Conservation (phyloP, 176 grass and related monocot species). For the Luzula sylvatica region DNA sequence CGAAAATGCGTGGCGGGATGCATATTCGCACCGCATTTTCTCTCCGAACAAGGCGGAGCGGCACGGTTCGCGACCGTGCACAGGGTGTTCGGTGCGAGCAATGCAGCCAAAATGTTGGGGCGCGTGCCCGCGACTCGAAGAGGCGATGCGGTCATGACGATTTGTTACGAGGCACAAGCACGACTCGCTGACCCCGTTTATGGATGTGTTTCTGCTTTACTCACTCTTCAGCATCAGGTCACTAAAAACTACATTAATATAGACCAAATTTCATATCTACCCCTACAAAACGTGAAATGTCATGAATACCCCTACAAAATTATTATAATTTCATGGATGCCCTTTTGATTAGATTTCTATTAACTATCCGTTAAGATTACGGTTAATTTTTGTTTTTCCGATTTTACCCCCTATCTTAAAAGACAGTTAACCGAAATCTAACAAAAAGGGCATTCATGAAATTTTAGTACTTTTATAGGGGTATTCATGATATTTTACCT, state of each 20-base stretch:
- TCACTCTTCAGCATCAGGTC: constrained; percentile 65
- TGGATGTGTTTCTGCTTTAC: constrained; percentile 66
- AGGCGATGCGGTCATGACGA: constrained; percentile 40
- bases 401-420: too few species aligned
- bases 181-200: constrained; percentile 71
- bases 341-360: too few species aligned
- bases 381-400: too few species aligned
- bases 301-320: too few species aligned
- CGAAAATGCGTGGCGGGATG: constrained; percentile 57
- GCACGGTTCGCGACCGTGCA: constrained; percentile 63
- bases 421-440: too few species aligned
- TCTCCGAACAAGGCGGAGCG: constrained; percentile 22
- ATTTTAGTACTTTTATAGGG: not conserved
- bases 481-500: too few species aligned
- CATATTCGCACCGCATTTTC: constrained; percentile 68
- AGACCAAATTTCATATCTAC: too few species aligned
- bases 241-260: too few species aligned
- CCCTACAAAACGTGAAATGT: too few species aligned
- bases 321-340: too few species aligned
- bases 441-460: not conserved
- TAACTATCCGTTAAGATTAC: too few species aligned
- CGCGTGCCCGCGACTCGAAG: constrained; percentile 39
- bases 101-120: constrained; percentile 66
- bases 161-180: constrained; percentile 80
- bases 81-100: constrained; percentile 76